Evolutionary conservation across 2,329 filamentous ascomycete species (phyloP), one percentile per base, ranked within the genome.

Genomic region (Colletotrichum sp.): DNA sequence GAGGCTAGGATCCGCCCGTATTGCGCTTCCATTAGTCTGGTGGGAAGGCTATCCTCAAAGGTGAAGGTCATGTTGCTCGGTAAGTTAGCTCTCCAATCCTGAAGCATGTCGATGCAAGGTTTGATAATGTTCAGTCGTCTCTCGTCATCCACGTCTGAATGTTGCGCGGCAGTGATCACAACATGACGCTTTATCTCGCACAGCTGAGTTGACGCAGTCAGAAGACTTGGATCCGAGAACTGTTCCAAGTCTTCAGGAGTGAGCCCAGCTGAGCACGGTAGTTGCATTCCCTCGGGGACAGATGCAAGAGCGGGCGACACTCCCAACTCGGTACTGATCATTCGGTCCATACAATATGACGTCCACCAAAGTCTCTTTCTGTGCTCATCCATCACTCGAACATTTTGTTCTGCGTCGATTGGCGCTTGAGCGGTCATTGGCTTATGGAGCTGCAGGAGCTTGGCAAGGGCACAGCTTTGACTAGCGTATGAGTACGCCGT

Each of bases 401-500:
- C 2, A n/a, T 32, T 66, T 3, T 16, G 10, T 7, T 18, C 28
- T 28, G 7, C 15, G 9, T 13, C 12, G 2, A 12, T 16, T 13
- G 49, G 7, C n/a, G n/a, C 15, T n/a, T 32, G 10, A 3, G 6
- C 4, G 5, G 21, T 44, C 9, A 6, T 5, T 30, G 73, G 73
- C 13, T 76, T 72, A 16, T 78, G 65, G 1, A 78, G 69, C 1
- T 67, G 65, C 3, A 78, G 63, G 2, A 78, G 74, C 21, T 76
- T 78, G 1, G 77, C 70, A 7, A 78, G 69, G 10, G 69, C 59
- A 2, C 77, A 59, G 49, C 77, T 77, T 34, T 78, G 74, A 36
- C 74, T 72, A 18, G 77, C 77, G 52, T 78, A 78, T 1, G 68
- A 70, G 26, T 71, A 78, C 15, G 77, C 77, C 13, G 77, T 77